Percentiles rank a stretch among this genome's conserved stretches.
Evolutionary conservation across 2,329 filamentous ascomycete species (phyloP).

Genomic region (Hypomyces rosellus): DNA sequence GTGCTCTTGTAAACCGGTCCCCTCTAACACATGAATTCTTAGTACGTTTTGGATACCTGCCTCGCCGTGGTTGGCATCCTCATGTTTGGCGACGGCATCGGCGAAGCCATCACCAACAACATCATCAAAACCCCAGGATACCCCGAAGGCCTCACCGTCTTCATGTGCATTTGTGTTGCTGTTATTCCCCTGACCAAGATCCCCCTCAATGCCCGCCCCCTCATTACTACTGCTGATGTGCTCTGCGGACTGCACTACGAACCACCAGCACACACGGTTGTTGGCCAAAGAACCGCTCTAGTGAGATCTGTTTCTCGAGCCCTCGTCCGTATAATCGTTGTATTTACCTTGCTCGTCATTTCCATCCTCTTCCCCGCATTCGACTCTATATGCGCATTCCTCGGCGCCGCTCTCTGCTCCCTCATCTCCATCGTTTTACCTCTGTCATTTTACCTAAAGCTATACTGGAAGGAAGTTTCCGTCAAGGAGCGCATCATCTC

Average conservation of each 20-base stretch:
- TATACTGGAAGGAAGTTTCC: conserved; percentile 70
- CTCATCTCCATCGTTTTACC: conserved; percentile 90
- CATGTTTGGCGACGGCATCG: conserved; percentile 91
- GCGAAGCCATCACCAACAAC: conserved; percentile 86
- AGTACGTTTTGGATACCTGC: conserved; percentile 73
- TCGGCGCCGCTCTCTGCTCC: conserved; percentile 86
- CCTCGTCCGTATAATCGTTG: conserved; percentile 58
- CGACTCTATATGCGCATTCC: conserved; percentile 83
- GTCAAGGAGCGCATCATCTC: conserved; percentile 57
- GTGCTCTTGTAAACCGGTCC: conserved; percentile 6
- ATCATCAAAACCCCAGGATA: conserved; percentile 71
- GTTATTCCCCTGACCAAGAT: conserved; percentile 95
- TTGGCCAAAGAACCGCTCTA: conserved; percentile 32
- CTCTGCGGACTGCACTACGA: conserved; percentile 63
- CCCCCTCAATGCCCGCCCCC: conserved; percentile 82
- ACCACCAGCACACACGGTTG: conserved; percentile 29
- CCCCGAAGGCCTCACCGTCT: conserved; percentile 63
- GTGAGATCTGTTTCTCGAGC: conserved; percentile 45
- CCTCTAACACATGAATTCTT: not conserved
- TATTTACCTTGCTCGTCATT: conserved; percentile 68
- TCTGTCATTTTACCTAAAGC: conserved; percentile 80
- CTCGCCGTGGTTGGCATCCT: conserved; percentile 80
- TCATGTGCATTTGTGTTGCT: conserved; percentile 80
- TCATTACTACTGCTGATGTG: conserved; percentile 78
- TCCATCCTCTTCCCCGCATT: conserved; percentile 67